phyloP scores from a whole-genome alignment of 2,329 filamentous ascomycete genomes.

The Microdochium nivale region DNA sequence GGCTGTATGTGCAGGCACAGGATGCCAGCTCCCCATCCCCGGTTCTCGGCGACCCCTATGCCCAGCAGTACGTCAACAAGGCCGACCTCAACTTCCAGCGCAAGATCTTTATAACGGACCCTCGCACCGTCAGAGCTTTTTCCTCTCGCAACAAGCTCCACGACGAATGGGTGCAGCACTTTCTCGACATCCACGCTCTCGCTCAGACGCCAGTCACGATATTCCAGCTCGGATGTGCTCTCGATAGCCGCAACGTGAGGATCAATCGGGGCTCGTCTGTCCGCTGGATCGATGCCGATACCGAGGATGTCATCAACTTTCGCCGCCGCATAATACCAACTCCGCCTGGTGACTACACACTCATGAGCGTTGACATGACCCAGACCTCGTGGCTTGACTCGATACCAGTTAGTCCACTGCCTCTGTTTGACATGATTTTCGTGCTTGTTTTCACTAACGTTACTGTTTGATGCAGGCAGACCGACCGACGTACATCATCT shows the following conservation, averaged over 20 bases:
- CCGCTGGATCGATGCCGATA: constrained; percentile 19
- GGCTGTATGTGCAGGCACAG: constrained; percentile 3
- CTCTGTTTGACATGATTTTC: too few species aligned
- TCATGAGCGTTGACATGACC: constrained; percentile 8
- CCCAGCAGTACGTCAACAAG: constrained; percentile 6
- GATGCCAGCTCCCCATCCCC: constrained; percentile 5
- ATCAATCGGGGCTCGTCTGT: constrained; percentile 4
- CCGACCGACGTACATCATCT: constrained; percentile 3
- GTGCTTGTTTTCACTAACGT: background rate
- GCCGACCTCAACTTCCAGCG: constrained; percentile 3
- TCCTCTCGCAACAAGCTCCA: constrained; percentile 3
- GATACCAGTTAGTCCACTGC: background rate
- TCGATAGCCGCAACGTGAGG: constrained; percentile 11
- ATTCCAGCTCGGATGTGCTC: constrained; percentile 14
- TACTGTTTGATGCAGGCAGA: background rate
- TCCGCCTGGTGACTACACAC: constrained; percentile 10
- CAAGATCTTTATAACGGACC: constrained; percentile 2
- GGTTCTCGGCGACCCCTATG: constrained; percentile 6
- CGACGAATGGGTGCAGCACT: constrained; percentile 9
- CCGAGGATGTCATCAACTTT: constrained; percentile 17
- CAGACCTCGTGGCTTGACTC: background rate
- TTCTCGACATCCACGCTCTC: constrained; percentile 7
- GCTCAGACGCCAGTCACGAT: constrained; percentile 8
- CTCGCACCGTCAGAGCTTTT: constrained; percentile 2
- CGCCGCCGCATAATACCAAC: constrained; percentile 9